Evolutionary conservation across 2,329 filamentous ascomycete genomes (phyloP).

Genomic region (Fusarium newnesense): DNA sequence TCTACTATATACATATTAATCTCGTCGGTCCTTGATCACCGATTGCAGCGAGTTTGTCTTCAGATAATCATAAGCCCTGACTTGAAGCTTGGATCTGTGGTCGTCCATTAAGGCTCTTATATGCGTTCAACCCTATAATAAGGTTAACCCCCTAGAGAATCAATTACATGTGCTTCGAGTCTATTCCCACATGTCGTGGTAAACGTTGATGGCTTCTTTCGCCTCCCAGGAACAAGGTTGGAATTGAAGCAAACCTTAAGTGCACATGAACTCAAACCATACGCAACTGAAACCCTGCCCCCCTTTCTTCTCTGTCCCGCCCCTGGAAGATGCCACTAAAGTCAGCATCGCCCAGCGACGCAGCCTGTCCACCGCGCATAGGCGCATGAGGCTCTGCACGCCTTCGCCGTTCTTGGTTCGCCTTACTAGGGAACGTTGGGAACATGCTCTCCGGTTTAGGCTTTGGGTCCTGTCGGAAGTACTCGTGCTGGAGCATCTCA

Average conservation of each 20-base stretch:
- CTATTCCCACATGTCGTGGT: background rate
- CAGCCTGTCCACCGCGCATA: constrained; percentile 72
- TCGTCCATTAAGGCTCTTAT: background rate
- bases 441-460: constrained; percentile 94
- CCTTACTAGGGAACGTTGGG: constrained; percentile 95
- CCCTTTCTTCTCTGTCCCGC: constrained; percentile 71
- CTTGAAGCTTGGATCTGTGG: background rate
- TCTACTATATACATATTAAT: constrained; percentile 41
- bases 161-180: background rate
- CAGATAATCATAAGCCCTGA: background rate
- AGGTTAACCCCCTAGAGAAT: background rate
- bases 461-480: constrained; percentile 89
- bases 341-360: constrained; percentile 66
- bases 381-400: constrained; percentile 83
- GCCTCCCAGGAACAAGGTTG: background rate
- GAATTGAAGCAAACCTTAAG: background rate
- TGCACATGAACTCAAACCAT: constrained; percentile 55
- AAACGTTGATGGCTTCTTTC: background rate
- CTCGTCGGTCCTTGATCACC: constrained; percentile 20
- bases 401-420: constrained; percentile 85
- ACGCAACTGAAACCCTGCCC: constrained; percentile 73
- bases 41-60: constrained; percentile 6
- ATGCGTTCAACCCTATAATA: background rate
- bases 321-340: constrained; percentile 78
- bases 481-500: constrained; percentile 81